Evolutionary conservation across 2,329 filamentous ascomycete species (phyloP).

Genomic region (Amylocarpus encephaloides): DNA sequence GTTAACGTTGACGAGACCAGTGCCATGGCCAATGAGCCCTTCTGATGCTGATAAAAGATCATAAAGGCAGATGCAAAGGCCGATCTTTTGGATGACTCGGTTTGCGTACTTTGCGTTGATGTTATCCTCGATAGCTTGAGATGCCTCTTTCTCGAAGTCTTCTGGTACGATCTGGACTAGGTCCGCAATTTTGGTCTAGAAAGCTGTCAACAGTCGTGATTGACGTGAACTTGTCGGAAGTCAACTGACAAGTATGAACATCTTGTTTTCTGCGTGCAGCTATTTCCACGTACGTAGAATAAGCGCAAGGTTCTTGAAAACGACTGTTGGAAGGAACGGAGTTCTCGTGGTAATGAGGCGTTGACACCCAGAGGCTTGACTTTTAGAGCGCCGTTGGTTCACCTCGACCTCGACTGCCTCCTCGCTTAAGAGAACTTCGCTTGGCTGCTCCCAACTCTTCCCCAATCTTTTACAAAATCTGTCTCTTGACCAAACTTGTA

Average conservation of each 20-base stretch:
- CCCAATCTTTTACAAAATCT: no score
- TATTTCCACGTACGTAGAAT: no score
- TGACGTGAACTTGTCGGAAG: background rate
- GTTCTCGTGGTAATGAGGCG: no score
- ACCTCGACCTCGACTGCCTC: no score
- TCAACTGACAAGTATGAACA: conserved; percentile 44
- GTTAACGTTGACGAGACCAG: conserved; percentile 89
- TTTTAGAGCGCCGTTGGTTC: no score
- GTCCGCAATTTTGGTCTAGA: conserved; percentile 85
- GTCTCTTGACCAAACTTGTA: no score
- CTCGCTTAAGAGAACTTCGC: no score
- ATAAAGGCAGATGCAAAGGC: conserved; percentile 88
- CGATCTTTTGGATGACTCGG: conserved; percentile 89
- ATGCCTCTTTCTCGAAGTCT: conserved; percentile 78
- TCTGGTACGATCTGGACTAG: conserved; percentile 86
- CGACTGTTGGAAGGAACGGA: no score
- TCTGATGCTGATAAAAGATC: conserved; percentile 86
- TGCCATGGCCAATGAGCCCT: conserved; percentile 87
- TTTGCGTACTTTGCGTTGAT: conserved; percentile 97
- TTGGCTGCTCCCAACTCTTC: no score
- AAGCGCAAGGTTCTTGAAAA: no score
- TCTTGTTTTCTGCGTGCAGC: conserved; percentile 20
- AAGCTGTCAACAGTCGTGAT: conserved; percentile 8
- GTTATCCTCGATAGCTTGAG: conserved; percentile 85
- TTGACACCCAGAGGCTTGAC: no score